These are phyloP conservation scores for Mycena galericulata DNA, from an alignment of 768 basidiomycete genomes.

Conservation along the genomic window DNA sequence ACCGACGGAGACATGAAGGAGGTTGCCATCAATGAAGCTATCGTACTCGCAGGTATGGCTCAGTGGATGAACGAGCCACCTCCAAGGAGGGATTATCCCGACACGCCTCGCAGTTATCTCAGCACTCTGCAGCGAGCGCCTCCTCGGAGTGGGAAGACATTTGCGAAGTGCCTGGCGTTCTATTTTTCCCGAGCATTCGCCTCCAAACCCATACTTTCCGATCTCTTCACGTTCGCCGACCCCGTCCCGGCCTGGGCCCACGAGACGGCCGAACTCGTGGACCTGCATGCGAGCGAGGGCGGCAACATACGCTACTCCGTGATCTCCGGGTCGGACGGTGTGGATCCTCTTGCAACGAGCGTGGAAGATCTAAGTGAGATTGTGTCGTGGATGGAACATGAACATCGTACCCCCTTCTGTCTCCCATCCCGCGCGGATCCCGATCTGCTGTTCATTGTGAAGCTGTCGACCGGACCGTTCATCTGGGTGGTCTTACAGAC, in stretches of 20 bases:
- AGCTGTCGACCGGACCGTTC: slow-evolving; percentile 46
- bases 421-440: slow-evolving; percentile 55
- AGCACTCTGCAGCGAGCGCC: background rate
- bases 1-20: background rate
- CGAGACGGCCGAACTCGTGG: slow-evolving; percentile 52
- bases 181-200: background rate
- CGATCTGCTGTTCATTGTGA: slow-evolving; percentile 55
- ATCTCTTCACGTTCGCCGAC: slow-evolving; percentile 53
- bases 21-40: background rate
- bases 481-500: slow-evolving; percentile 60
- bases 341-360: slow-evolving; percentile 52
- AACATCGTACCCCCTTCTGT: slow-evolving; percentile 49
- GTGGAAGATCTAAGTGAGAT: slow-evolving; percentile 50
- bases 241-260: slow-evolving; percentile 50
- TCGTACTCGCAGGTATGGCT: slow-evolving; percentile 3
- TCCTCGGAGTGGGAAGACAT: background rate
- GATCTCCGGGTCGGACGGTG: slow-evolving; percentile 31
- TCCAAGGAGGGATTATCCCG: background rate
- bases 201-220: slow-evolving; percentile 18
- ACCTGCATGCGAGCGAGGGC: slow-evolving; percentile 42
- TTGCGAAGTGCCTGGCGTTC: background rate
- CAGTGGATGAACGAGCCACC: background rate
- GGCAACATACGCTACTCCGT: slow-evolving; percentile 42
- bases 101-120: background rate
- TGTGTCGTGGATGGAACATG: slow-evolving; percentile 50